Evolutionary conservation across 2,329 filamentous ascomycete species (phyloP).

Genomic region (Alternaria triticimaculans): DNA sequence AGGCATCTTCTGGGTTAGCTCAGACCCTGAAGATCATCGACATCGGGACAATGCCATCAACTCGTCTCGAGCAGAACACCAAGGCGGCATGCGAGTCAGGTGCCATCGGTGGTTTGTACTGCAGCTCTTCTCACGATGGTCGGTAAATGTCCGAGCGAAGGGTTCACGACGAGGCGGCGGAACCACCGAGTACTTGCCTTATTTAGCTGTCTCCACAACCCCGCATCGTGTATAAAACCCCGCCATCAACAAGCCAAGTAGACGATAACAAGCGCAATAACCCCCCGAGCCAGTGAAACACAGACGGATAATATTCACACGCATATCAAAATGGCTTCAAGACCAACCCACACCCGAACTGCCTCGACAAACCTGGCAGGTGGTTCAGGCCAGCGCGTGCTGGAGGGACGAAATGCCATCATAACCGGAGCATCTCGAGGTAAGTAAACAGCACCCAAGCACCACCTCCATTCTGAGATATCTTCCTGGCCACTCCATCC

Average conservation of each 20-base stretch:
- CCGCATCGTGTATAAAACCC: constrained; percentile 26
- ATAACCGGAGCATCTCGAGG: constrained; percentile 82
- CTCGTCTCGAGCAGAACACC: neutral
- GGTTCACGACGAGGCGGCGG: constrained; percentile 11
- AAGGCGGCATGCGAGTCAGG: neutral
- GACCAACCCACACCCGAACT: constrained; percentile 44
- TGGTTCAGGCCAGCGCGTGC: constrained; percentile 42
- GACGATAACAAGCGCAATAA: neutral
- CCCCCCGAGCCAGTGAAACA: neutral
- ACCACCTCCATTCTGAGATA: no score
- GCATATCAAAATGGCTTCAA: constrained; percentile 44
- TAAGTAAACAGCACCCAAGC: no score
- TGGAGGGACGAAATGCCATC: constrained; percentile 77
- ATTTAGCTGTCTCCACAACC: constrained; percentile 25
- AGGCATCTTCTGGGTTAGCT: constrained; percentile 5
- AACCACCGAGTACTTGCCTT: constrained; percentile 24
- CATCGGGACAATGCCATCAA: constrained; percentile 3
- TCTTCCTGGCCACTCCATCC: no score
- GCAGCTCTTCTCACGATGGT: neutral
- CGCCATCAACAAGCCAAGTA: constrained; percentile 21
- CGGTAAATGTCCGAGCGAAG: constrained; percentile 7
- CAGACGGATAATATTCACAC: neutral
- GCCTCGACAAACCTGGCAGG: constrained; percentile 50
- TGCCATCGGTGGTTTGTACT: neutral
- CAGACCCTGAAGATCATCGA: constrained; percentile 13